Evolutionary conservation across 116 monocot species (phyloP), one percentile per base, ranked within the genome.

Genomic region (Iris pallida): DNA sequence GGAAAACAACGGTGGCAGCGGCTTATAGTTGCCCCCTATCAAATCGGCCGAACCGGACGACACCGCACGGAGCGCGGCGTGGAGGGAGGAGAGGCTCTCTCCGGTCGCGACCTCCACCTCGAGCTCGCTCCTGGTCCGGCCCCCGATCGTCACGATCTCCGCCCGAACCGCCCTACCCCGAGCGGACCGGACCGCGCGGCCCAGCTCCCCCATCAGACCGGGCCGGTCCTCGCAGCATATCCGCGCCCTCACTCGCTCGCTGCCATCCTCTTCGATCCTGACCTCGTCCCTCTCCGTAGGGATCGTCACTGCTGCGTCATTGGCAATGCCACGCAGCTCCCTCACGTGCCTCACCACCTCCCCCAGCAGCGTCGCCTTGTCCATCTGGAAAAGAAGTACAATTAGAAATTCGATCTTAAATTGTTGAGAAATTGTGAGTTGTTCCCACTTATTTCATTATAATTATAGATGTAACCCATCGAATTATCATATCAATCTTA

Each of bases 331-430:
- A 45, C 78, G 53, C 60, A 93, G 86, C 77, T 93, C 89, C 58
- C 93, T 69, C 73, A 93, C 84, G 62, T 89, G 81, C 70, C 89
- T 68, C 51, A 93, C 93, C 84, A 93, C 93, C 86, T 89, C 93
- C 65, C 80, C 85, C 42, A 93, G 84, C 71, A 93, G 69, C 73
- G 86, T 81, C 40, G 89, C 93, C 72, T 93, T 93, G 80, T 93
- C 93, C 93, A 93, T 81, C 93, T 93, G 75, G n/a, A 3, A 57
- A 57, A 30, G 30, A 30, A 30, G 30, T 30, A 3, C 30, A 30
- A 30, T 30, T 30, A 30, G 30, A 30, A 30, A 30, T 30, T 30
- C 8, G 16, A 49, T 12, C 2, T 45, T 16, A 46, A 63, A 30
- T 30, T 30, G 0, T 30, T 30, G 30, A 47, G 14, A 19, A 1